Base-by-base conservation (phyloP, 805 yeast genomes). In the Cyberlindnera lachancei region DNA sequence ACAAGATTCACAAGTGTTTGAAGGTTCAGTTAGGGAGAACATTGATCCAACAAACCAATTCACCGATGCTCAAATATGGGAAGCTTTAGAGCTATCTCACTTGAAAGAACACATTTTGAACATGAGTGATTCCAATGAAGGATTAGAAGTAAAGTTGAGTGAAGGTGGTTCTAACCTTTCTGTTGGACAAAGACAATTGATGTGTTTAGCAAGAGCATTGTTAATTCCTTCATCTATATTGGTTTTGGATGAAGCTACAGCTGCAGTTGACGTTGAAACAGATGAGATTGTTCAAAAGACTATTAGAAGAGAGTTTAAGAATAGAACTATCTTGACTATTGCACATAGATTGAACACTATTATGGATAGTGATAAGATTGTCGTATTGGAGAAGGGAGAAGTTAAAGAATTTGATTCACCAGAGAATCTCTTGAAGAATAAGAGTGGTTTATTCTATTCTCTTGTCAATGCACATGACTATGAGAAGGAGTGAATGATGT, bases 1-100 rank as follows among this genome's bases (percentile, higher is more conserved):
- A 2, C 96, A 87, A 56, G 96, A 87, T 56, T 82, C 95, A 0
- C 96, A 88, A 55, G 85, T 85, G 7, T 80, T 88, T 53, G 84
- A 84, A 60, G 96, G 96, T 23, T 70, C 92, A 0, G 63, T 87
- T 10, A 68, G 95, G 47, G 81, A 84, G 29, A 87, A 87, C 55
- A 67, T 90, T 45, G 97, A 90, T 56, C 97, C 97, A 17, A 74
- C 81, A 3, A 61, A 68, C 15, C 63, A 60, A 31, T 75, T 73
- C 51, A 59, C 71, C 4, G 95, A 86, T 55, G 80, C 78, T n/a
- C 72, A 79, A 39, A 66, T 87, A n/a, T 86, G 95, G 95, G 63
- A 66, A 18, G 92, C 79, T 0, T 63, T 87, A 34, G 86, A 79
- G 46, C 61, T 85, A 27, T 73, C 95, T 0, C 94, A 86, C 52